phyloP scores from a whole-genome alignment of 306 rosid genomes.

The Nissolia schottii region DNA sequence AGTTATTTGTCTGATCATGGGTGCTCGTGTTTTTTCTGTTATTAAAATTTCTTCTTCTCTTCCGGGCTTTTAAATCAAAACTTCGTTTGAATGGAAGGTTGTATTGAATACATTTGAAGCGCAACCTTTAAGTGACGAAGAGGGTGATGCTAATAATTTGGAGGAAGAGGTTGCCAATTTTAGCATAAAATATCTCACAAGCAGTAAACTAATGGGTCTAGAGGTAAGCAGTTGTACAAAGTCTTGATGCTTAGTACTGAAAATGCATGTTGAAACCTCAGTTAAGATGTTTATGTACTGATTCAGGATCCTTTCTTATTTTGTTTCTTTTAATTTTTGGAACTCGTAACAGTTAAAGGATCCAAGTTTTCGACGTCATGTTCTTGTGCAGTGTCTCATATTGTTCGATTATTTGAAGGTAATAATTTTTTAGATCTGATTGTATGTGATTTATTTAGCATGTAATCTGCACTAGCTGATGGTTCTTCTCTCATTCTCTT shows the following conservation, averaged over 20 bases:
- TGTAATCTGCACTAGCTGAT: conserved; percentile 6
- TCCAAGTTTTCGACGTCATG: conserved; percentile 90
- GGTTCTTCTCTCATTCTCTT: conserved; percentile 29
- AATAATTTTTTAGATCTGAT: conserved; percentile 17
- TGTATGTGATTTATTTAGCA: background rate
- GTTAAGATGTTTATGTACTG: conserved; percentile 15
- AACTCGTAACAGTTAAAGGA: conserved; percentile 63
- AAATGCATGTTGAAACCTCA: background rate
- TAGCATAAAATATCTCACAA: conserved; percentile 96
- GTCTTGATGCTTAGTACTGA: conserved; percentile 10
- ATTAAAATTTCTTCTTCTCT: background rate
- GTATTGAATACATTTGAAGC: conserved; percentile 89
- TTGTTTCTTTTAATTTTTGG: conserved; percentile 2
- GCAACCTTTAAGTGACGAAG: conserved; percentile 95
- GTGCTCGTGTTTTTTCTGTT: background rate
- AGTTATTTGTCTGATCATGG: background rate
- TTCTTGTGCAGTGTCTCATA: conserved; percentile 96
- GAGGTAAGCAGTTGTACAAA: conserved; percentile 53
- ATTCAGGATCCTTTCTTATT: conserved; percentile 1
- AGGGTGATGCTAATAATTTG: conserved; percentile 84
- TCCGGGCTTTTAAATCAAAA: background rate
- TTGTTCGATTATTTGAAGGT: conserved; percentile 92
- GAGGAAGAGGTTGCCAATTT: conserved; percentile 86
- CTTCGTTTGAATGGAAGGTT: conserved; percentile 47
- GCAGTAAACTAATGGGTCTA: conserved; percentile 94